phyloP scores from a whole-genome alignment of 2,329 filamentous ascomycete genomes.

The Pseudogymnoascus sp. region DNA sequence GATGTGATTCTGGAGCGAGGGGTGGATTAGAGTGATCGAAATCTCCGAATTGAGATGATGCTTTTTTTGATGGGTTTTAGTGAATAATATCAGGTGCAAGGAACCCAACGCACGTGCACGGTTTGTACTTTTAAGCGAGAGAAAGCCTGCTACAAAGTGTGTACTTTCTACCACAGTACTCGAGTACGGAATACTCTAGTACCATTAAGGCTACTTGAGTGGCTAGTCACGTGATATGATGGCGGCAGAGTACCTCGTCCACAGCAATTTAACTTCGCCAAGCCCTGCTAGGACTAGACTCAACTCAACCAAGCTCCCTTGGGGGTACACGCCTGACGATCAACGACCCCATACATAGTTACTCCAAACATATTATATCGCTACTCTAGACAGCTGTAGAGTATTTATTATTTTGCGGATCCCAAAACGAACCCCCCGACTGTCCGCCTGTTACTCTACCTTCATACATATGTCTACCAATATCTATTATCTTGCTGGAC shows the following conservation, averaged over 20 bases:
- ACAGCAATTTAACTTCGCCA: slow-evolving; percentile 4
- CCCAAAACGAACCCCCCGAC: not conserved
- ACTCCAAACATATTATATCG: not conserved
- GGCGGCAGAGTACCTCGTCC: not conserved
- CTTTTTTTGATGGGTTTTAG: slow-evolving; percentile 9
- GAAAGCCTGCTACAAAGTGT: not conserved
- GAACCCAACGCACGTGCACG: slow-evolving; percentile 9
- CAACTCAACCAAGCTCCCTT: slow-evolving; percentile 7
- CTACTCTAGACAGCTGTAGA: not conserved
- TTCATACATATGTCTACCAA: not conserved
- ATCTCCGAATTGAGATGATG: slow-evolving; percentile 9
- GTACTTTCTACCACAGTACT: not conserved
- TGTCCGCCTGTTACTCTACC: not conserved
- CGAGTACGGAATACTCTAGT: too few relatives aligned
- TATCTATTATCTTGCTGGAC: not conserved
- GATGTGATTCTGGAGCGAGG: slow-evolving; percentile 8
- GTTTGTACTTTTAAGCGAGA: slow-evolving; percentile 7
- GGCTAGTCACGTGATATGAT: not conserved
- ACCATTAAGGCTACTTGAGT: not conserved
- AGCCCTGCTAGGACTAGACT: slow-evolving; percentile 4
- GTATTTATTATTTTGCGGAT: not conserved
- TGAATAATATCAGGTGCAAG: slow-evolving; percentile 9
- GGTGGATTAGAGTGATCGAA: slow-evolving; percentile 3
- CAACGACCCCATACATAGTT: not conserved
- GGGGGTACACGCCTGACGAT: not conserved